A percentile compares a stretch with the other conserved stretches of the same genome.
Evolutionary conservation across 768 basidiomycete genomes (phyloP).

Genomic region (Lactarius akahatsu): DNA sequence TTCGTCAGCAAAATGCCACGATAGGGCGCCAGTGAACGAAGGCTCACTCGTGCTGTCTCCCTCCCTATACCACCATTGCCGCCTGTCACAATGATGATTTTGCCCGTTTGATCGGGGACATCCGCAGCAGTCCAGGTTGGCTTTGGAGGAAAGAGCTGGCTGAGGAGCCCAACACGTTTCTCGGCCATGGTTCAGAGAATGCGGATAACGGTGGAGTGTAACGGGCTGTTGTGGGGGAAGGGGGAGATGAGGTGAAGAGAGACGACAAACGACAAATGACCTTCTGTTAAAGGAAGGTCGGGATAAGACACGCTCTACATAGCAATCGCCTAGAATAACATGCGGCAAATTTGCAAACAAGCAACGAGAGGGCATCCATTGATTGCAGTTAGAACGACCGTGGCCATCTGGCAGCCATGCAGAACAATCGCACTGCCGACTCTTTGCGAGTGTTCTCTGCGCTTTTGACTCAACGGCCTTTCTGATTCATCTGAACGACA

Average conservation of each 20-base stretch:
- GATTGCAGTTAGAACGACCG: neutral
- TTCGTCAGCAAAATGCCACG: neutral
- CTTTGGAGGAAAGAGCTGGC: constrained; percentile 17
- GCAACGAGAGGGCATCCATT: neutral
- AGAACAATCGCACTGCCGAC: neutral
- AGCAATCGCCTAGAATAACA: neutral
- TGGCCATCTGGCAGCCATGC: neutral
- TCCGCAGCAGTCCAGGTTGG: constrained; percentile 20
- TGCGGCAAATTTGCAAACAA: neutral
- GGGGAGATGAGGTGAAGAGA: neutral
- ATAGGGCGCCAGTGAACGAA: too few relatives aligned
- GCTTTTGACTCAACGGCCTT: neutral
- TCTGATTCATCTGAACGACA: neutral
- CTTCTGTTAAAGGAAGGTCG: neutral
- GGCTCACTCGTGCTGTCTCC: constrained; percentile 23
- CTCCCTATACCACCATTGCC: constrained; percentile 23
- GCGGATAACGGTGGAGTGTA: neutral
- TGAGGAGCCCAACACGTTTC: neutral
- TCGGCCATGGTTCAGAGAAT: neutral
- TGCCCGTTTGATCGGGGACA: constrained; percentile 25
- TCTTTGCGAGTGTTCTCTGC: neutral
- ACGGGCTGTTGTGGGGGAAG: neutral
- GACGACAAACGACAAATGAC: neutral
- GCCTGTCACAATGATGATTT: constrained; percentile 21
- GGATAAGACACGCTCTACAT: neutral